Evolutionary conservation across 2,329 filamentous ascomycete species (phyloP), one percentile per base, ranked within the genome.

Genomic region (Fusarium brachygibbosum): DNA sequence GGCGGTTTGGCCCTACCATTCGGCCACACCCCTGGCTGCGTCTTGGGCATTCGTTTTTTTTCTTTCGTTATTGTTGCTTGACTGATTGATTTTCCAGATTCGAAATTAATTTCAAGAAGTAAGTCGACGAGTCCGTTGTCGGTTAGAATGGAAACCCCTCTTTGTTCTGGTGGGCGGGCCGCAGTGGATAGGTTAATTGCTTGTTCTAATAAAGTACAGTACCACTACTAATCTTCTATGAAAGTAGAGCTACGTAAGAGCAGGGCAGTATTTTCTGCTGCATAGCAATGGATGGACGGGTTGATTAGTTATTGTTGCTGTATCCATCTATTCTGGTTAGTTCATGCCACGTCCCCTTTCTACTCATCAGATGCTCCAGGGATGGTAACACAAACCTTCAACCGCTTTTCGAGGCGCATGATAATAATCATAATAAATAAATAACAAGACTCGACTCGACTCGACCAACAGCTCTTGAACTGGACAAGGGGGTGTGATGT

Each of bases 361-460:
- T 52, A 59, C 45, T 46, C 46, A 32, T 29, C 21, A 29, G 28
- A 51, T 55, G 34, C 53, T 64, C 32, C 59, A 63, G 60, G 71
- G 67, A 68, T 61, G 62, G 68, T 62, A 69, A 62, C 68, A 70
- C 68, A 70, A 70, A 63, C 53, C 62, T 70, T 72, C 64, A 73
- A 67, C 63, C 63, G 70, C 67, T 64, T 68, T 63, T 68, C 62
- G 63, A 69, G 70, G 71, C 64, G 65, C 68, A 66, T 72, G 69
- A 71, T 63, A 53, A 63, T 65, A 65, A 65, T 65, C 60, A 65
- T 32, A 65, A 59, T 44, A 52, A 56, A 51, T 51, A 29, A 64
- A 65, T 60, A 65, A 66, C 53, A 63, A 60, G 52, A 60, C 48
- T 37, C 17, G 52, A 58, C 21, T 50, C 48, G 41, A 48, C 40